phyloP scores from a whole-genome alignment of 108 stramenopile species.

The Craspedostauros australis region DNA sequence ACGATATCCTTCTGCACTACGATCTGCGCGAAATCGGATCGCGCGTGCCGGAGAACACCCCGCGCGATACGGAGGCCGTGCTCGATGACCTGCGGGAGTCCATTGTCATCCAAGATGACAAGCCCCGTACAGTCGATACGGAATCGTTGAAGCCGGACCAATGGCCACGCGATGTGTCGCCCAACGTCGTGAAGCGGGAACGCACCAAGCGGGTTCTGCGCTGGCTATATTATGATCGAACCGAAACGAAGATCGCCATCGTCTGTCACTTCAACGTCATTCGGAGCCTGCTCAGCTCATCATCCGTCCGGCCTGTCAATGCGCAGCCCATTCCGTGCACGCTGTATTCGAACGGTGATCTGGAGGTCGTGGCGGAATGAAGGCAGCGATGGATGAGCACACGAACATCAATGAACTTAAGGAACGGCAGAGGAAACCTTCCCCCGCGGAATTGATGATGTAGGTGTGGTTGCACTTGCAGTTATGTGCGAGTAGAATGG shows the following conservation, averaged over 20 bases:
- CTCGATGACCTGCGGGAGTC: conserved; percentile 11
- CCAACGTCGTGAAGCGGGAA: conserved; percentile 17
- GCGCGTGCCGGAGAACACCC: conserved; percentile 29
- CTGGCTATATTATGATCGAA: conserved; percentile 8
- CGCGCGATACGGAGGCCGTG: conserved; percentile 14
- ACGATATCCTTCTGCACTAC: conserved; percentile 16
- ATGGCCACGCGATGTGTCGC: conserved; percentile 19
- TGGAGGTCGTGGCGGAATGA: no score
- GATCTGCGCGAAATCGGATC: conserved; percentile 30
- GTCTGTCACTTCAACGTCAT: conserved; percentile 47
- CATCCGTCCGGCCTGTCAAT: conserved; percentile 25
- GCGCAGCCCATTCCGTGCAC: conserved; percentile 26
- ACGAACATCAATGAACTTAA: no score
- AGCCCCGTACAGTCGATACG: conserved; percentile 4
- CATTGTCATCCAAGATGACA: background rate
- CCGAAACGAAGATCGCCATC: conserved; percentile 21
- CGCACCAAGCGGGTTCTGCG: conserved; percentile 13
- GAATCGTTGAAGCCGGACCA: conserved; percentile 5
- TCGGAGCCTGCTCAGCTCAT: no score
- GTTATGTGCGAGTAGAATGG: no score
- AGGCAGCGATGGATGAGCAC: no score
- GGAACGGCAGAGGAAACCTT: no score
- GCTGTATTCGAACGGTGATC: conserved; percentile 22
- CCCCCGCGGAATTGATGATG: no score
- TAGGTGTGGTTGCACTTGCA: no score